Evolutionary conservation across 352 stramenopile species (phyloP), one percentile per base, ranked within the genome.

Genomic region (Plasmopara muralis): DNA sequence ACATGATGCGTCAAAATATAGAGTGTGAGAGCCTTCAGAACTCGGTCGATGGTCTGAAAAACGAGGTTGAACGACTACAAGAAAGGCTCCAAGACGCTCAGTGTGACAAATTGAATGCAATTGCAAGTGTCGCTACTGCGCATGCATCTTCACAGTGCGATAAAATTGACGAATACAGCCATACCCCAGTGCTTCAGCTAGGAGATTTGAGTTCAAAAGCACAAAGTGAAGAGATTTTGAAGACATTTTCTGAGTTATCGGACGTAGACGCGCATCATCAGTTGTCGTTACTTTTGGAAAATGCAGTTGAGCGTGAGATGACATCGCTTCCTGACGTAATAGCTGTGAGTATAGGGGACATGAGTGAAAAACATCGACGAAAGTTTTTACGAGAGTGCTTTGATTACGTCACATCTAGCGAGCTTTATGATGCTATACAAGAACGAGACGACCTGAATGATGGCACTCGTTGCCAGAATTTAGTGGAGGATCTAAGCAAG

Each of bases 311-410:
- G 18, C 42, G 72, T 7, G 49, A 70, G 2, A 55, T 85, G 14
- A 61, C 72, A 0, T 53, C 64, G 12, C 48, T 86, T 0, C 64
- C 62, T 0, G 73, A 84, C 31, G 46, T 60, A 43, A 62, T 77
- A 18, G 77, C 77, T 0, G 48, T 60, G 5, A 72, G 54, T 4
- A 67, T 83, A 13, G 75, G 83, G 10, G 42, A 74, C 15, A 64
- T 86, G 37, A 49, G 64, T 3, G 64, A 71, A 18, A 64, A 62
- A 29, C 62, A 84, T 14, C 57, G 73, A 37, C 57, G 67, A 9
- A 12, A 44, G 9, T 88, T 88, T 29, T 53, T 86, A 20, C 64
- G 62, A 18, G 73, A 88, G 40, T 88, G 78, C 33, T 79, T 86
- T n/a, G 63, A 72, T 20, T 67, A 81, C 28, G 60, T 88, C 10